phyloP scores from a whole-genome alignment of 2,329 filamentous ascomycete species.

The Penicillium sp. region DNA sequence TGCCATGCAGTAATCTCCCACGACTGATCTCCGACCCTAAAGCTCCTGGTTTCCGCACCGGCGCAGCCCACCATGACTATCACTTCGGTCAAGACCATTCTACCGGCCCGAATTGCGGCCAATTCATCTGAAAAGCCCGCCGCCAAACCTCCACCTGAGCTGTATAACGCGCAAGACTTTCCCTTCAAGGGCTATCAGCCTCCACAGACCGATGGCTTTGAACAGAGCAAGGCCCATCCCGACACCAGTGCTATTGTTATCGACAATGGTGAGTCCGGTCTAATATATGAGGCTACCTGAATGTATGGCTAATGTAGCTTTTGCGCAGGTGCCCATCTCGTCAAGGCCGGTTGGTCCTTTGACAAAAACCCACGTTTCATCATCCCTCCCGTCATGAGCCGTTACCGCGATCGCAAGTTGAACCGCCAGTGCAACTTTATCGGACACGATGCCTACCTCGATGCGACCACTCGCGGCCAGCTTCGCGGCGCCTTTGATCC shows the following conservation, averaged over 20 bases:
- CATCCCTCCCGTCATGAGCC: conserved; percentile 86
- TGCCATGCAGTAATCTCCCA: conserved; percentile 17
- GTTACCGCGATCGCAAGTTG: conserved; percentile 91
- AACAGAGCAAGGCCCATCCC: conserved; percentile 61
- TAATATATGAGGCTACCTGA: not conserved
- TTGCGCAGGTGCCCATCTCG: conserved; percentile 73
- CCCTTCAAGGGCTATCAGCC: conserved; percentile 61
- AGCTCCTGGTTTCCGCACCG: conserved; percentile 25
- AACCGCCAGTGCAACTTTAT: conserved; percentile 91
- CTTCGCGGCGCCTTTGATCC: conserved; percentile 88
- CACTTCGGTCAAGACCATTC: conserved; percentile 39
- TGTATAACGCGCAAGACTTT: conserved; percentile 57
- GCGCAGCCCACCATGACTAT: conserved; percentile 43
- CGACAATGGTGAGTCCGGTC: conserved; percentile 75
- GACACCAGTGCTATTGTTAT: conserved; percentile 82
- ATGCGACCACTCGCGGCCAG: conserved; percentile 88
- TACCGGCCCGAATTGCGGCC: conserved; percentile 39
- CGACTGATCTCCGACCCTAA: conserved; percentile 11
- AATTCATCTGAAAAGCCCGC: conserved; percentile 48
- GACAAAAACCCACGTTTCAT: conserved; percentile 76
- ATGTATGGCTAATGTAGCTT: not conserved
- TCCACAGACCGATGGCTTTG: conserved; percentile 66
- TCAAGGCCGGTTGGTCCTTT: conserved; percentile 96
- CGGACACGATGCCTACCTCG: conserved; percentile 88
- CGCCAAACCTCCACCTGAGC: conserved; percentile 55